Base-by-base conservation (phyloP, 441 rosid species). In the Macaranga tanarius region DNA sequence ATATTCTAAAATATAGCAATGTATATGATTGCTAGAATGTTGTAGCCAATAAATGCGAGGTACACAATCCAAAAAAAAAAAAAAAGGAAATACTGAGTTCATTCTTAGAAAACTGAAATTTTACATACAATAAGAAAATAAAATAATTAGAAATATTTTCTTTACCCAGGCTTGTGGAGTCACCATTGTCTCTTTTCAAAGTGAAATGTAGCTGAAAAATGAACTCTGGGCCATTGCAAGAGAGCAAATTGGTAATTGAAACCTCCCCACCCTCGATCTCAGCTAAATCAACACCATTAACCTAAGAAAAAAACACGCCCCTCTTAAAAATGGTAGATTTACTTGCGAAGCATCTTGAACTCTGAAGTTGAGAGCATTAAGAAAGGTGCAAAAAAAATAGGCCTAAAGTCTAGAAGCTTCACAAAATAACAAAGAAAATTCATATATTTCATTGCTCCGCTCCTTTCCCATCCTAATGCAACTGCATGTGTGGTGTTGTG, bases 241-340 rank as follows among this genome's bases (percentile, higher is more conserved):
- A 88, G 71, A 77, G 87, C 78, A 89, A 81, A 78, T 89, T 88
- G 67, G 95, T 86, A 62, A 76, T 78, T 64, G 89, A 90, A 79
- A 84, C 87, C 81, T 89, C 91, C 26, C 95, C 91, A 40, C 91
- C 88, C 20, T 71, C 70, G 70, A 88, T 52, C 80, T 82, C 98
- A 71, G 93, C 83, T 82, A 92, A 80, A 82, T 88, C 81, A 15
- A 72, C 75, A 77, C 84, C 91, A 85, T 82, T 82, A 57, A 90
- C 93, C 95, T 90, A 75, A 55, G 38, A 38, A 67, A 28, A 38
- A n/a, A 51, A n/a, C 28, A 25, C 22, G 50, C 31, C 10, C 2
- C 2, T 44, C 25, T 48, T 40, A 67, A 19, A 16, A 50, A 34
- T 57, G n/a, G 52, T 22, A 44, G n/a, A 62, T 20, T 68, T 34